Base-by-base conservation (phyloP, 2,329 filamentous ascomycete species). In the Colletotrichum falcatum region DNA sequence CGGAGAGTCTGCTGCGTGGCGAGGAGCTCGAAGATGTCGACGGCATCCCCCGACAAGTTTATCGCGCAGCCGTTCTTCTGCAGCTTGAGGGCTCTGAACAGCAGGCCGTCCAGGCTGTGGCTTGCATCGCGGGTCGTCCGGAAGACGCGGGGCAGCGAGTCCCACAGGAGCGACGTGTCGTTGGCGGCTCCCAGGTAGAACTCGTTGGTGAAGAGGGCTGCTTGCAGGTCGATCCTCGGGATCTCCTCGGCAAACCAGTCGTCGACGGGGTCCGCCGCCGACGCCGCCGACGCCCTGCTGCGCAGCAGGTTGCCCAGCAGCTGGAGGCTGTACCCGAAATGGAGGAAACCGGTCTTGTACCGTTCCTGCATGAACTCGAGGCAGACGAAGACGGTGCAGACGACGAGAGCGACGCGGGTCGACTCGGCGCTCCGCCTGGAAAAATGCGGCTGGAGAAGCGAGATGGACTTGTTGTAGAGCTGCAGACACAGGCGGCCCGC, bases 191-290 rank as follows among this genome's bases (percentile, higher is more conserved):
- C 42, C 6, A 18, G 6, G 33, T 49, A 42, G 12, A 44, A 20
- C 39, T 56, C 51, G 12, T 42, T 59, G 16, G 53, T 69, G 26
- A 77, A 74, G 5, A 78, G 73, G n/a, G 75, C 73, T 16, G 74
- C 64, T 65, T 77, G 76, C 2, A 80, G 64, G 46, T 78, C 75
- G 5, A 80, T 71, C 33, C 77, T 75, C 0, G 76, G 75, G 39
- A 87, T 83, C 2, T 78, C 79, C 66, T 85, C 82, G 3, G 81
- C 71, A 20, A 87, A 82, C 77, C 80, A 83, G 48, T 81, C 77
- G 54, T 87, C 83, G 0, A 79, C 5, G 74, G 1, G 76, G 76
- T 5, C 61, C 18, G 42, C 61, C 18, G 42, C 33, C 7, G 60
- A 73, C 37, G 39, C n/a, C 5, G 48, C 16, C 1, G 48, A 8